Evolutionary conservation across 2,329 filamentous ascomycete genomes (phyloP).

Genomic region (Lasiodiplodia hormozganensis): DNA sequence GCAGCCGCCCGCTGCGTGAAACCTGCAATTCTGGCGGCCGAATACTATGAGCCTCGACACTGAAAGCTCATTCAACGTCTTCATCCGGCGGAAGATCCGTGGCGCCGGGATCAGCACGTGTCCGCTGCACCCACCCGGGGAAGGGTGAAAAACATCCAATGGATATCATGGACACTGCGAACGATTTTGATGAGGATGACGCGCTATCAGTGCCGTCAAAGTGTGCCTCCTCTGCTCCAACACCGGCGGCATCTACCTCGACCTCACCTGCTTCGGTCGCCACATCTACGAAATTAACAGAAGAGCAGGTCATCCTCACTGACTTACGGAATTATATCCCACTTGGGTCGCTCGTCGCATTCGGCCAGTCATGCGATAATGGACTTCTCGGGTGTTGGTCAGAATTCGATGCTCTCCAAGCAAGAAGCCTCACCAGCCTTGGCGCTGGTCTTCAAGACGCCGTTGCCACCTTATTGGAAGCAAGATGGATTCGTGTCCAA

Average conservation of each 20-base stretch:
- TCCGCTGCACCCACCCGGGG: not conserved
- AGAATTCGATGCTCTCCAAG: conserved; percentile 35
- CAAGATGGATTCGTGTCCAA: conserved; percentile 45
- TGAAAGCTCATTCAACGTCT: not conserved
- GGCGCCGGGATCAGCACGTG: not conserved
- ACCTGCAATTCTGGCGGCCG: not conserved
- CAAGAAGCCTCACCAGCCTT: conserved; percentile 27
- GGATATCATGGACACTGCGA: not conserved
- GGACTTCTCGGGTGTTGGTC: conserved; percentile 33
- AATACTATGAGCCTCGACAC: not conserved
- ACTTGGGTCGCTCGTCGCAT: conserved; percentile 40
- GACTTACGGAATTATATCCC: conserved; percentile 38
- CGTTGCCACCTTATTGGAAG: conserved; percentile 40
- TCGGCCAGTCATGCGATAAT: not conserved
- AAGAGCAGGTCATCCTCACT: not conserved
- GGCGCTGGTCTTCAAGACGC: conserved; percentile 32
- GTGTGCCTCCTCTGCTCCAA: not conserved
- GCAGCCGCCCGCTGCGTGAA: not conserved
- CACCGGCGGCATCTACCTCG: not conserved
- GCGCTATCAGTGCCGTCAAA: not conserved
- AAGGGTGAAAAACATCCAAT: not conserved
- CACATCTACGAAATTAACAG: not conserved
- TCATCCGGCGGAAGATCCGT: not conserved
- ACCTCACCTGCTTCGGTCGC: not conserved
- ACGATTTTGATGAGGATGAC: not conserved